Evolutionary conservation across 1,139 yeast species (phyloP), one percentile per base, ranked within the genome.

Genomic region (Eremothecium cymbalariae): DNA sequence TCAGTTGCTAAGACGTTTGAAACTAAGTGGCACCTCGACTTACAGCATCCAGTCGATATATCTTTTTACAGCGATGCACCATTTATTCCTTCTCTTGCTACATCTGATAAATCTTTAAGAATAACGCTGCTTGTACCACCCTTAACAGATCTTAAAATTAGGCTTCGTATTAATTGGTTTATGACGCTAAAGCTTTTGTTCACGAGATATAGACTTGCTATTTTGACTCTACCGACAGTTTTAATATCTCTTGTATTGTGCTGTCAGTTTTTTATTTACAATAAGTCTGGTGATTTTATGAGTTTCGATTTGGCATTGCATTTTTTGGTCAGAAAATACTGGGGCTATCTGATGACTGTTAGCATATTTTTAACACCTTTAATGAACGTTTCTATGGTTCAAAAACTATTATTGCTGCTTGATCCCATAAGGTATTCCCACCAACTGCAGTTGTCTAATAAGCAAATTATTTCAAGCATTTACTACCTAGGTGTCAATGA

Each of bases 1-100:
- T 70, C 72, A 60, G 63, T 74, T 2, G 63, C 66, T n/a, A 76
- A 74, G 26, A 83, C 83, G 2, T 69, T 63, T 46, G 95, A 86
- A 54, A 70, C 83, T 0, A 85, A 84, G 56, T 84, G 90, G 83
- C 46, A 68, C 24, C 21, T 27, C 3, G 17, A 16, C 6, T 14
- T 27, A 7, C n/a, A 11, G 6, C 21, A 27, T n/a, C 21, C 30
- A 17, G 30, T 27, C n/a, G 58, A 63, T 46, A 51, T 74, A 29
- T 63, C 68, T 11, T 64, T 77, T 51, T 93, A 83, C 52, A 83
- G 84, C n/a, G 68, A 77, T 18, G 78, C 94, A 0, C 95, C 95
- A 1, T 86, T 67, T 52, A 71, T 82, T 7, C 90, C 94, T 3
- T 70, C 70, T 42, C 53, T 48, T 19, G 42, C 41, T 20, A 33